Base-by-base conservation (phyloP, 495 filamentous ascomycete genomes). In the Apodospora peruviana region DNA sequence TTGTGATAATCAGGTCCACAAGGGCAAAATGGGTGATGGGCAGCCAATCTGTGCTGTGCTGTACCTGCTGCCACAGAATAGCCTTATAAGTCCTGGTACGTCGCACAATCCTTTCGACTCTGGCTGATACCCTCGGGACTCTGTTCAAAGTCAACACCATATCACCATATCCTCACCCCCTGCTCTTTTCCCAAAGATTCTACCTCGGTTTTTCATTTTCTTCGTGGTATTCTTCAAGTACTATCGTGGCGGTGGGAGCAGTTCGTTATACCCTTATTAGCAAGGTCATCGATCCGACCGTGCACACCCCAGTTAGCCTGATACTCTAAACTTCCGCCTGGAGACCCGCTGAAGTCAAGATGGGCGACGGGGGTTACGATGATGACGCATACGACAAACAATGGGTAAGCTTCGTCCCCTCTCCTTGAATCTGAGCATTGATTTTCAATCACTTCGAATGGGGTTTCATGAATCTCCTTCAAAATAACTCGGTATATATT, bases 351-450 rank as follows among this genome's bases (percentile, higher is more conserved):
- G 17, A 45, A 16, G 5, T 12, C 18, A n/a, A n/a, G n/a, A n/a
- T n/a, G 24, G n/a, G 16, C 12, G 23, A 5, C 25, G 22, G 25
- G 10, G 5, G 18, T 17, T 17, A 39, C 20, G 29, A 38, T 11
- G 44, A 47, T 27, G 44, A 24, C 12, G 14, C 3, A 23, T 19
- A 37, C 2, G 44, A 47, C 32, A 47, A 47, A 18, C 44, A 47
- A 47, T 47, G 44, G 44, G 44, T 47, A 20, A 47, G 44, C 17
- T 5, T n/a, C 16, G 27, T n/a, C n/a, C n/a, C n/a, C n/a, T n/a
- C n/a, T n/a, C n/a, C n/a, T n/a, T n/a, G n/a, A n/a, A n/a, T n/a
- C n/a, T n/a, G n/a, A n/a, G n/a, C 27, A 39, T 39, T 16, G 4
- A 42, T 42, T 24, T 18, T 38, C 7, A 5, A 32, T 32, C 27